phyloP scores from a whole-genome alignment of 2,329 filamentous ascomycete species.

The Harringtonia aguacate region DNA sequence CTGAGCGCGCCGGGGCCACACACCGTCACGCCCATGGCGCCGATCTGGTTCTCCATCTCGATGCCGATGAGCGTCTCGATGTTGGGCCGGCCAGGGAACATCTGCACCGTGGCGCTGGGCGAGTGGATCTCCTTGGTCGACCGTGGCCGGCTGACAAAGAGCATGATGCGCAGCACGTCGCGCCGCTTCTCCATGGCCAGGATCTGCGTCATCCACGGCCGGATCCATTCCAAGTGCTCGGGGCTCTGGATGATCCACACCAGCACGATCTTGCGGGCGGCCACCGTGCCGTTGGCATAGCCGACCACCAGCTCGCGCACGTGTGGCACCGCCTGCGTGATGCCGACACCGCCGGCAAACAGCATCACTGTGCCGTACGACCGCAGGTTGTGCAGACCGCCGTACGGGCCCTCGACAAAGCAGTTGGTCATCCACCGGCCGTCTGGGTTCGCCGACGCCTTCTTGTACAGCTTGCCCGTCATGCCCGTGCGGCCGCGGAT shows the following conservation, averaged over 20 bases:
- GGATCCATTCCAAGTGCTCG: conserved; percentile 75
- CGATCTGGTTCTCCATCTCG: conserved; percentile 65
- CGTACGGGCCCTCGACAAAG: conserved; percentile 68
- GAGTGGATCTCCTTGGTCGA: conserved; percentile 74
- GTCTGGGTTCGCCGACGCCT: conserved; percentile 49
- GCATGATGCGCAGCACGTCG: conserved; percentile 64
- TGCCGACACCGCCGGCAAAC: conserved; percentile 71
- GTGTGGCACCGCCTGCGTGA: conserved; percentile 70
- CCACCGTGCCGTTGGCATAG: conserved; percentile 57
- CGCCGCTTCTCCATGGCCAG: conserved; percentile 63
- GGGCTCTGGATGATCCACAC: conserved; percentile 73
- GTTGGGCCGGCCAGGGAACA: conserved; percentile 73
- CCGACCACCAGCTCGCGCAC: conserved; percentile 62
- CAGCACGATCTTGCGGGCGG: conserved; percentile 60
- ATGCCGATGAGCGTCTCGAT: conserved; percentile 60
- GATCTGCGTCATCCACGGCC: conserved; percentile 75
- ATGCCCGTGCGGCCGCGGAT: conserved; percentile 65
- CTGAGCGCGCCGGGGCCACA: conserved; percentile 65
- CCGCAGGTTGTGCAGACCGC: conserved; percentile 57
- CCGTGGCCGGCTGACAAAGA: conserved; percentile 65
- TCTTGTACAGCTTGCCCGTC: conserved; percentile 58
- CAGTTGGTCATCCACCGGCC: conserved; percentile 54
- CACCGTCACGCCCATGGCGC: conserved; percentile 62
- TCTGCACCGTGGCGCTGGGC: conserved; percentile 67
- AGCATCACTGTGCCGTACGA: conserved; percentile 72